These are phyloP conservation scores for Datisca glomerata DNA, from an alignment of 306 rosid species.

Conservation along the genomic window DNA sequence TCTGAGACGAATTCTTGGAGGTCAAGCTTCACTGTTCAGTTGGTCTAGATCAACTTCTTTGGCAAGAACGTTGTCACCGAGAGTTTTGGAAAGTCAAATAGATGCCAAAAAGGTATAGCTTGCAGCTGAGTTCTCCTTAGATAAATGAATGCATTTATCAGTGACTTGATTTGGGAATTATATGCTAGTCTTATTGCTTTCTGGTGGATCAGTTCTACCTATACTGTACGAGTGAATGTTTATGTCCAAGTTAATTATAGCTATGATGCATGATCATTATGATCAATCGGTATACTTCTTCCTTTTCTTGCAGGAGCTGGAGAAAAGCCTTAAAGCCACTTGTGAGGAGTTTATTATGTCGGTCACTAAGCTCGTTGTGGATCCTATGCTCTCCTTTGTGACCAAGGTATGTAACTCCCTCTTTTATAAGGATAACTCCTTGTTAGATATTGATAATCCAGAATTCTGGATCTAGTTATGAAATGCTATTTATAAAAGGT, in stretches of 20 bases:
- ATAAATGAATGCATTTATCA: too few relatives aligned
- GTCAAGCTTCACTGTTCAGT: slow-evolving; percentile 92
- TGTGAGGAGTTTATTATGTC: slow-evolving; percentile 98
- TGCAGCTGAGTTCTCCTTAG: not conserved
- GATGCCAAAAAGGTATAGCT: slow-evolving; percentile 89
- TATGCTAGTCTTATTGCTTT: too few relatives aligned
- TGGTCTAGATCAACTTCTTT: slow-evolving; percentile 91
- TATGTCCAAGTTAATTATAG: too few relatives aligned
- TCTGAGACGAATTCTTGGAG: slow-evolving; percentile 87
- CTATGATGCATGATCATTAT: too few relatives aligned
- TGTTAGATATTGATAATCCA: slow-evolving; percentile 8
- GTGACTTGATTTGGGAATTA: too few relatives aligned
- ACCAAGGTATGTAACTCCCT: slow-evolving; percentile 61
- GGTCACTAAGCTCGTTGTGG: slow-evolving; percentile 93
- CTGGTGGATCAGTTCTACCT: too few relatives aligned
- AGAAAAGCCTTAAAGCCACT: slow-evolving; percentile 86
- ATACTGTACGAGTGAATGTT: too few relatives aligned
- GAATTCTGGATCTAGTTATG: slow-evolving; percentile 9
- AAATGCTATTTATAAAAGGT: too few relatives aligned
- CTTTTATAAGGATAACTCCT: slow-evolving; percentile 7
- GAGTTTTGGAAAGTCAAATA: slow-evolving; percentile 95
- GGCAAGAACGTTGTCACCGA: slow-evolving; percentile 92
- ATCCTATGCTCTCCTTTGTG: slow-evolving; percentile 95
- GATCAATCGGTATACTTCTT: too few relatives aligned
- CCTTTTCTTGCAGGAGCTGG: slow-evolving; percentile 67